A percentile compares a stretch with the other conserved stretches of the same genome.
Evolutionary conservation across 2,329 filamentous ascomycete genomes (phyloP).

Genomic region (Passalora sequoiae): DNA sequence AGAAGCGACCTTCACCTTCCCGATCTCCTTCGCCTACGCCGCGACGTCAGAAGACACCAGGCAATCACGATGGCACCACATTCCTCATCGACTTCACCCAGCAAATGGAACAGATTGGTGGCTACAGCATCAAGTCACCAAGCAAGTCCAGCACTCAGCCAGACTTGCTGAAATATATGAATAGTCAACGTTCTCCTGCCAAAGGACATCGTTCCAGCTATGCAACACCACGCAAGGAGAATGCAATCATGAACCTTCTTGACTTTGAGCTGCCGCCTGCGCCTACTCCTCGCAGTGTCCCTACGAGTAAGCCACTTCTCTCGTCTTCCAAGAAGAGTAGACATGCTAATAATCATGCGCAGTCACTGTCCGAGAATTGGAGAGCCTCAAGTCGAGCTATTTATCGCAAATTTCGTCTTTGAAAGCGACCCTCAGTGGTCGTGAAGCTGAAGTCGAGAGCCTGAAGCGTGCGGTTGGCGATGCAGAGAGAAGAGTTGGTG

Average conservation of each 20-base stretch:
- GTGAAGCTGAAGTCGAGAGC: slow-evolving; percentile 83
- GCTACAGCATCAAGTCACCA: slow-evolving; percentile 48
- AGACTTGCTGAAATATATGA: slow-evolving; percentile 42
- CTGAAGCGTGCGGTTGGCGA: slow-evolving; percentile 83
- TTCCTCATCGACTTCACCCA: slow-evolving; percentile 85
- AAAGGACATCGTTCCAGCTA: slow-evolving; percentile 33
- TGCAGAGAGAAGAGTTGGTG: slow-evolving; percentile 85
- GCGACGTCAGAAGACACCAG: slow-evolving; percentile 41
- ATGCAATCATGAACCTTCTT: slow-evolving; percentile 62
- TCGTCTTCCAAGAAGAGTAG: too few relatives aligned
- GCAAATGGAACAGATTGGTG: slow-evolving; percentile 57
- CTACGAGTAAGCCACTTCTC: too few relatives aligned
- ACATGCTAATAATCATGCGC: too few relatives aligned
- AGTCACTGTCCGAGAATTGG: slow-evolving; percentile 71
- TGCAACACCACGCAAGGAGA: slow-evolving; percentile 41
- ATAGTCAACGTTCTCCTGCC: slow-evolving; percentile 40
- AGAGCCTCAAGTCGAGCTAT: slow-evolving; percentile 84
- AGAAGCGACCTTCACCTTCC: slow-evolving; percentile 39
- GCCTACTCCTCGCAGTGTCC: slow-evolving; percentile 85
- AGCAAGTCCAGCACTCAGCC: slow-evolving; percentile 47
- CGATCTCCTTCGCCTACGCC: slow-evolving; percentile 51
- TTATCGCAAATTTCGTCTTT: slow-evolving; percentile 92
- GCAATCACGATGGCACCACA: slow-evolving; percentile 59
- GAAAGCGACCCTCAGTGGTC: slow-evolving; percentile 83
- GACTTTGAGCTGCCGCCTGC: slow-evolving; percentile 93